Conservation (phyloP, 768 basidiomycete genomes). For the Daedaleopsis sinensis region DNA sequence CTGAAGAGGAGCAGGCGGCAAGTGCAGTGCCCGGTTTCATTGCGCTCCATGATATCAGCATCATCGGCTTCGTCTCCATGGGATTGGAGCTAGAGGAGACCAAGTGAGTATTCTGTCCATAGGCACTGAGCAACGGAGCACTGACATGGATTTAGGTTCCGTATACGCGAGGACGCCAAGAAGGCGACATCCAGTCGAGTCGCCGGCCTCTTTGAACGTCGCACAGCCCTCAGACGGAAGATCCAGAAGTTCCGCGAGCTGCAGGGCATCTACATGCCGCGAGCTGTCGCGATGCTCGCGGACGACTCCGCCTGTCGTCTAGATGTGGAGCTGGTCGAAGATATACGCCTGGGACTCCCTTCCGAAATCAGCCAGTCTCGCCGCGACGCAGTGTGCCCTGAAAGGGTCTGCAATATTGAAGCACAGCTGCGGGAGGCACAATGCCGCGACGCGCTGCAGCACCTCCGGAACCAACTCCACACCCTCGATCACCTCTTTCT, state of each 20-base stretch:
- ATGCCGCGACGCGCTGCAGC: constrained; percentile 16
- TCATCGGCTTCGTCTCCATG: too few relatives aligned
- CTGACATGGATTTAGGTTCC: too few relatives aligned
- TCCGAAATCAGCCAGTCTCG: constrained; percentile 15
- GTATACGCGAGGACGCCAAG: background rate
- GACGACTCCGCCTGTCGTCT: background rate
- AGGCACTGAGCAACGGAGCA: too few relatives aligned
- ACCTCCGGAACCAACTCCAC: constrained; percentile 20
- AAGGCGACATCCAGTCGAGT: background rate
- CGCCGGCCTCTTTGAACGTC: background rate
- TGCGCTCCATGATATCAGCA: too few relatives aligned
- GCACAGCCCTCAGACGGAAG: constrained; percentile 10
- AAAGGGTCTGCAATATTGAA: constrained; percentile 6
- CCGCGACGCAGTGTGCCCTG: constrained; percentile 6
- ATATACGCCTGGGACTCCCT: constrained; percentile 23
- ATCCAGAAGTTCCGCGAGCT: constrained; percentile 9
- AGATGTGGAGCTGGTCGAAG: constrained; percentile 15
- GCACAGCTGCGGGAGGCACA: constrained; percentile 20
- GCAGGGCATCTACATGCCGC: constrained; percentile 25
- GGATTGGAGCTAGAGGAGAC: too few relatives aligned
- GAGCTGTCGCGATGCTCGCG: constrained; percentile 3
- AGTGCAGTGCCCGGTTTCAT: too few relatives aligned
- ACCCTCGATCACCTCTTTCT: constrained; percentile 15
- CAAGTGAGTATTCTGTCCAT: background rate
- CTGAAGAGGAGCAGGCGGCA: too few relatives aligned